Evolutionary conservation across 495 filamentous ascomycete species (phyloP).

Genomic region (Aspergillus coremiiformis): DNA sequence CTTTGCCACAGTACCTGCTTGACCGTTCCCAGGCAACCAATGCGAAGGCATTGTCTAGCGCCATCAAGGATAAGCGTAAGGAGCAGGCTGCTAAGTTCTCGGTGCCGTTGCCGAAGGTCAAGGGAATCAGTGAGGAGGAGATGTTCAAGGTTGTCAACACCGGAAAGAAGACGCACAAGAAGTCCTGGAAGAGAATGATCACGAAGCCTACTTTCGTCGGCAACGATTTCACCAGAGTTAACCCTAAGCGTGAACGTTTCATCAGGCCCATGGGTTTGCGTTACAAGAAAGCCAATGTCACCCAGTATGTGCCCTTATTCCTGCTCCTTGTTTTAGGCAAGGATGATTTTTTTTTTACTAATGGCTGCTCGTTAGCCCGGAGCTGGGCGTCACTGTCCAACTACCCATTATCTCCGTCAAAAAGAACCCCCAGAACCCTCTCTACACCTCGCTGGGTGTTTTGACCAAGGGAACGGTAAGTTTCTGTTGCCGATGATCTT

Average conservation of each 20-base stretch:
- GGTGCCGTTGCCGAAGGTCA: constrained; percentile 89
- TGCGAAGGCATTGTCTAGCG: constrained; percentile 78
- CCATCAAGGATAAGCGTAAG: constrained; percentile 80
- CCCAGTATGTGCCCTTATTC: constrained; percentile 43
- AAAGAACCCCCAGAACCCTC: constrained; percentile 94
- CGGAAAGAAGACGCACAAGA: constrained; percentile 72
- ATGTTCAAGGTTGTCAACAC: constrained; percentile 98
- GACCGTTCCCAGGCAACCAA: constrained; percentile 78
- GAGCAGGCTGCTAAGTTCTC: constrained; percentile 96
- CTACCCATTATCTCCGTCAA: constrained; percentile 90
- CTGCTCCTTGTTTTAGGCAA: neutral
- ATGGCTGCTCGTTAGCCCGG: constrained; percentile 41
- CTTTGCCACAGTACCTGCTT: constrained; percentile 81
- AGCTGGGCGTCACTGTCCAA: constrained; percentile 83
- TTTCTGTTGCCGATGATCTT: neutral
- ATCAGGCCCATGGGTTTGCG: constrained; percentile 73
- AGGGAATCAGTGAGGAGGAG: constrained; percentile 92
- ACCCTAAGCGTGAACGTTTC: constrained; percentile 92
- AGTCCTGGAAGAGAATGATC: constrained; percentile 91
- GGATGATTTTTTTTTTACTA: constrained; percentile 10
- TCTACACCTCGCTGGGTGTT: constrained; percentile 92
- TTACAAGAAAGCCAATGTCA: constrained; percentile 94
- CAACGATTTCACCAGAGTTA: constrained; percentile 81
- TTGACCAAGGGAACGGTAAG: constrained; percentile 83
- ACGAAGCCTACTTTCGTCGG: constrained; percentile 90